phyloP scores from a whole-genome alignment of 2,329 filamentous ascomycete genomes.

The Beauveria scarabaeidicola region DNA sequence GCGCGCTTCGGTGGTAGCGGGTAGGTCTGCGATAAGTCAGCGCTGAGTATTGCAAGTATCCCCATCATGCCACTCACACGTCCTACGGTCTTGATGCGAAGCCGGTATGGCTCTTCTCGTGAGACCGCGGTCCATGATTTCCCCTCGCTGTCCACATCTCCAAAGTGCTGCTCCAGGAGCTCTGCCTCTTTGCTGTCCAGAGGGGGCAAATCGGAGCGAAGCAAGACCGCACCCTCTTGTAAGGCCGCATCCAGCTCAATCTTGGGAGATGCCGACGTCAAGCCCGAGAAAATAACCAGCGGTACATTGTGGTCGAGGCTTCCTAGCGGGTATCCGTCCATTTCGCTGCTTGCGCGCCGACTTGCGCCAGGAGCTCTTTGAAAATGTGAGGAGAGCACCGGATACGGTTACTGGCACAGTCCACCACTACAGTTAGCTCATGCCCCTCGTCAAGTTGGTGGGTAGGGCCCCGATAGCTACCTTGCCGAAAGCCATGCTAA shows the following conservation, averaged over 20 bases:
- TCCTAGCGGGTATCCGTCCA: conserved; percentile 72
- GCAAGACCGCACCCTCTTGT: conserved; percentile 48
- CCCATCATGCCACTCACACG: conserved; percentile 54
- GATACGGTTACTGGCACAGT: conserved; percentile 1
- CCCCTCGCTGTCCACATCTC: conserved; percentile 53
- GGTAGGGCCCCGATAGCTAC: background rate
- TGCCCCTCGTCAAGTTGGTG: background rate
- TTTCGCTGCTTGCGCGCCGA: conserved; percentile 14
- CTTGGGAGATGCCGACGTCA: conserved; percentile 38
- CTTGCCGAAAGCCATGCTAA: conserved; percentile 4
- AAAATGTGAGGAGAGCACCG: background rate
- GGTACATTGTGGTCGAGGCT: conserved; percentile 85
- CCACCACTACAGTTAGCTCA: background rate
- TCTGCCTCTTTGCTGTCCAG: conserved; percentile 58
- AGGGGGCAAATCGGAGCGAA: conserved; percentile 63
- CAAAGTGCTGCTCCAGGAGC: conserved; percentile 57
- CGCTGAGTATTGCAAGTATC: background rate
- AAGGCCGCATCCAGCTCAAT: conserved; percentile 41
- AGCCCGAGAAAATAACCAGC: conserved; percentile 71
- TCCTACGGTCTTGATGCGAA: conserved; percentile 65
- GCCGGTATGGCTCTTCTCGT: conserved; percentile 44
- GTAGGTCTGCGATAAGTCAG: conserved; percentile 35
- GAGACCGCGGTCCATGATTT: conserved; percentile 60
- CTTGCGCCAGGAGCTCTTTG: background rate
- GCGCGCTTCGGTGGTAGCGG: conserved; percentile 50